Conservation (phyloP, 495 filamentous ascomycete genomes). For the Xylaria sp. region DNA sequence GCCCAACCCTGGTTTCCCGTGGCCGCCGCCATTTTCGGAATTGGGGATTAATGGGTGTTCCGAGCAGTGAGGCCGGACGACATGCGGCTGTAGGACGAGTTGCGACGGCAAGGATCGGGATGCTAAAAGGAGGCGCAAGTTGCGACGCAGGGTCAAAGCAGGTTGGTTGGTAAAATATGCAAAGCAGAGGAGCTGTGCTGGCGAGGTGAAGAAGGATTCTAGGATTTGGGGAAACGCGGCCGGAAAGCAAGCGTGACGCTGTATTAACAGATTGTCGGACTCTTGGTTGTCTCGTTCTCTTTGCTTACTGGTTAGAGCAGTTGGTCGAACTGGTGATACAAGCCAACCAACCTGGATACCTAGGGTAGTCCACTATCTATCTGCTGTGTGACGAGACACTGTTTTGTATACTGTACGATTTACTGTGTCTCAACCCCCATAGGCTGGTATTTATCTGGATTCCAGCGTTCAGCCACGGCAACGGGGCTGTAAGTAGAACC, state of each 20-base stretch:
- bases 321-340: neutral
- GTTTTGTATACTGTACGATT: neutral
- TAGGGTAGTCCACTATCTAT: no score
- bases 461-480: neutral
- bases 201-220: neutral
- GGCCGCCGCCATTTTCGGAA: slow-evolving; percentile 68
- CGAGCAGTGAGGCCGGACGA: neutral
- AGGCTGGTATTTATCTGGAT: no score
- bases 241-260: neutral
- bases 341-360: slow-evolving; percentile 2
- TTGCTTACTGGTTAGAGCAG: neutral
- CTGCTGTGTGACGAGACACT: slow-evolving; percentile 4
- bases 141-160: slow-evolving; percentile 1
- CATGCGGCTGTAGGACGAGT: slow-evolving; percentile 8
- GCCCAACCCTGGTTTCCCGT: slow-evolving; percentile 85
- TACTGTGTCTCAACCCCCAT: neutral
- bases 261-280: neutral
- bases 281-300: neutral
- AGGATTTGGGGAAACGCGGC: neutral
- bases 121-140: slow-evolving; percentile 1
- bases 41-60: neutral
- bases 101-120: neutral
- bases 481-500: neutral
- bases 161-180: neutral
- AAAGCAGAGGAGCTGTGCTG: neutral